A percentile compares a stretch with the other conserved stretches of the same genome.
These are phyloP conservation scores for Paramecium pentaurelia DNA, from an alignment of 73 alveolate species.

Conservation along the genomic window DNA sequence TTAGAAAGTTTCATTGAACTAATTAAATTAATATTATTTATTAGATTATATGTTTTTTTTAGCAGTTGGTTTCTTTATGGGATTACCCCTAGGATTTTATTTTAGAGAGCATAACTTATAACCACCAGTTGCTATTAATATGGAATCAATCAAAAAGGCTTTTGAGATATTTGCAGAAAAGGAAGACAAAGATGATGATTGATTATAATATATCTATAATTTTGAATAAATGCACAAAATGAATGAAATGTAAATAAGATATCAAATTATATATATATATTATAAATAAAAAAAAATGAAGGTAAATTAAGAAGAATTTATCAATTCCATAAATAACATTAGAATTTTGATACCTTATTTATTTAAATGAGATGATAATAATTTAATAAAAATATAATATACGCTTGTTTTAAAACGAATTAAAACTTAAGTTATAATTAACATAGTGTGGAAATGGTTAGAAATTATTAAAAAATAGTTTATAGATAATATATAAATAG, in stretches of 20 bases:
- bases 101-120: not conserved
- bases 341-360: not conserved
- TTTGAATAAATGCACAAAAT: too few relatives aligned
- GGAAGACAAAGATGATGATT: not conserved
- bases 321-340: too few relatives aligned
- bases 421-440: too few relatives aligned
- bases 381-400: too few relatives aligned
- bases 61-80: not conserved
- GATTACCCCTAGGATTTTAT: not conserved
- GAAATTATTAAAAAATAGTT: not conserved
- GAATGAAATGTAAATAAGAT: too few relatives aligned
- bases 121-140: not conserved
- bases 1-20: not conserved
- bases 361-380: too few relatives aligned
- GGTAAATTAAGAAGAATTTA: too few relatives aligned
- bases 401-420: too few relatives aligned
- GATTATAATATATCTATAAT: not conserved
- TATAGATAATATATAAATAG: not conserved
- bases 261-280: too few relatives aligned
- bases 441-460: too few relatives aligned
- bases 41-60: not conserved
- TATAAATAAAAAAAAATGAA: too few relatives aligned
- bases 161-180: not conserved
- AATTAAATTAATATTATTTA: not conserved
- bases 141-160: conserved; percentile 2